phyloP scores from a whole-genome alignment of 2,329 filamentous ascomycete species.

The Aspergillus sp. region DNA sequence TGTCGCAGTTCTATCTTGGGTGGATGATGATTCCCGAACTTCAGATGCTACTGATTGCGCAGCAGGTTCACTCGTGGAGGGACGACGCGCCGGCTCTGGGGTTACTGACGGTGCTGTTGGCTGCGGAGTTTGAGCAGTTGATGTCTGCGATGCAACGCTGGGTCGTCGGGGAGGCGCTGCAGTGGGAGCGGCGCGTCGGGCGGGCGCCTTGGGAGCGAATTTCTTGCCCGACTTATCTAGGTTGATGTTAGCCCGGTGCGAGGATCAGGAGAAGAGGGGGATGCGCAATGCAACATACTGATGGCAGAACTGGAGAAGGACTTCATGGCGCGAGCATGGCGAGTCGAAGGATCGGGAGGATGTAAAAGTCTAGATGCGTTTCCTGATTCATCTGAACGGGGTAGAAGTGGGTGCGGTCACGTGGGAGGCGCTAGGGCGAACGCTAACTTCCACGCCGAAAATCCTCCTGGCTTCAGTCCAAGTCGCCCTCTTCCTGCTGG shows the following conservation, averaged over 20 bases:
- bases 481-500: constrained; percentile 14
- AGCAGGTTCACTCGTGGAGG: constrained; percentile 11
- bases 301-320: constrained; percentile 56
- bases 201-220: constrained; percentile 70
- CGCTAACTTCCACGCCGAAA: constrained; percentile 38
- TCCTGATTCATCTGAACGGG: constrained; percentile 19
- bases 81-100: constrained; percentile 13
- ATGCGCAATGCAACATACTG: constrained; percentile 36
- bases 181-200: constrained; percentile 52
- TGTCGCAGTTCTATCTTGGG: constrained; percentile 1
- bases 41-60: constrained; percentile 13
- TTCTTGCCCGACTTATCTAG: constrained; percentile 68
- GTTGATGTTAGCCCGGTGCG: constrained; percentile 8
- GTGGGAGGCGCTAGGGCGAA: constrained; percentile 34
- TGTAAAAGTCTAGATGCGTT: constrained; percentile 22
- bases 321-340: constrained; percentile 35
- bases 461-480: constrained; percentile 39
- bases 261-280: not conserved
- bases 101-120: constrained; percentile 19
- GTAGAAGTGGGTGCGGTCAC: constrained; percentile 34
- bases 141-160: constrained; percentile 38
- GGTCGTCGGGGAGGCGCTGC: constrained; percentile 33
- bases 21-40: not conserved
- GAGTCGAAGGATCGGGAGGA: not conserved
- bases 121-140: constrained; percentile 26